These are phyloP conservation scores for Trapa bicornis DNA, from an alignment of 345 rosid species.

Conservation along the genomic window DNA sequence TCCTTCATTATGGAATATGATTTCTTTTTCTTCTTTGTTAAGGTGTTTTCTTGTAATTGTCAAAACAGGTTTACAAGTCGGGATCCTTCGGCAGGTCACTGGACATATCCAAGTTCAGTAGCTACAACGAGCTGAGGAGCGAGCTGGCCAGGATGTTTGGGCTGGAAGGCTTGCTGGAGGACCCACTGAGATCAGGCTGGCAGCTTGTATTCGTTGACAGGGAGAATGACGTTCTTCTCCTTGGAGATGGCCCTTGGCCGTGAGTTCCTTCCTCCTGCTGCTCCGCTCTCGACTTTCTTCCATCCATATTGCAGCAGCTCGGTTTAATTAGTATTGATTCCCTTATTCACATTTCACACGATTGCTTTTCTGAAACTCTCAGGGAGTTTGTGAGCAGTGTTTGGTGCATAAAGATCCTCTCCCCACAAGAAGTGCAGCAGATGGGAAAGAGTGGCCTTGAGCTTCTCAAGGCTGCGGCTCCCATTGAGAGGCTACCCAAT, in stretches of 20 bases:
- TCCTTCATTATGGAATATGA: not conserved
- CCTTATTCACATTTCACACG: too few relatives aligned
- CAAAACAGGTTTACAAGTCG: constrained; percentile 68
- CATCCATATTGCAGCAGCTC: too few relatives aligned
- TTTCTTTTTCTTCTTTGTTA: too few relatives aligned
- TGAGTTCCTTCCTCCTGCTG: constrained; percentile 26
- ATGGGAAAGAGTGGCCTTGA: constrained; percentile 85
- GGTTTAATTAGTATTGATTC: too few relatives aligned
- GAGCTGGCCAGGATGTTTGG: constrained; percentile 94
- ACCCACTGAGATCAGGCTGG: constrained; percentile 99
- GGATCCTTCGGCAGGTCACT: constrained; percentile 90
- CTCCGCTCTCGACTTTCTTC: not conserved
- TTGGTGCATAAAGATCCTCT: constrained; percentile 89
- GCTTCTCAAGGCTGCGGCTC: constrained; percentile 54
- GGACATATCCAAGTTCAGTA: constrained; percentile 84
- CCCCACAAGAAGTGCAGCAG: constrained; percentile 85
- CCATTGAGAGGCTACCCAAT: constrained; percentile 63
- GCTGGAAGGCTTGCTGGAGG: constrained; percentile 99
- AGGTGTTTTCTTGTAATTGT: too few relatives aligned
- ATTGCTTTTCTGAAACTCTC: constrained; percentile 6
- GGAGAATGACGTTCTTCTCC: constrained; percentile 99
- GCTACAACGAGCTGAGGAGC: constrained; percentile 87
- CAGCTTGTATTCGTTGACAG: constrained; percentile 99
- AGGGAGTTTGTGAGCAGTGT: constrained; percentile 97
- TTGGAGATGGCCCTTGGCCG: constrained; percentile 99